These are phyloP conservation scores for Arthrobotrys iridis DNA, from an alignment of 2,329 filamentous ascomycete species.

Conservation along the genomic window DNA sequence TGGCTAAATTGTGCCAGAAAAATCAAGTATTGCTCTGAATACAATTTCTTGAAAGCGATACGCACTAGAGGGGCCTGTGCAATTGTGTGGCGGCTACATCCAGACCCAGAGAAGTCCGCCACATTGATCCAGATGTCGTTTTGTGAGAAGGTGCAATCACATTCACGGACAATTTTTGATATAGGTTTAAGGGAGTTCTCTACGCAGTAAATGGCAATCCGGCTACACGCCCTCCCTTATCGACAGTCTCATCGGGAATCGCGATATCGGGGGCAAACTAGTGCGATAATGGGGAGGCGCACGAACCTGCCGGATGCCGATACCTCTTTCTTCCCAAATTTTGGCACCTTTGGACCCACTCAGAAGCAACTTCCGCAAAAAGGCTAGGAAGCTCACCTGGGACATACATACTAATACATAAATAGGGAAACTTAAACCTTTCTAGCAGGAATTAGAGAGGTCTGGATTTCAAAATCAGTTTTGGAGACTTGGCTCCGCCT, in stretches of 20 bases:
- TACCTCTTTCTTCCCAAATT: neutral
- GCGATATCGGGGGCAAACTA: neutral
- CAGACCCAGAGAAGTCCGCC: no score
- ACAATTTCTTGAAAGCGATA: no score
- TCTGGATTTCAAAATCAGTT: constrained; percentile 2
- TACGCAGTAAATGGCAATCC: no score
- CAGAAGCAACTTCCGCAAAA: neutral
- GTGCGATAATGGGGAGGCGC: neutral
- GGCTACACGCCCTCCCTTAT: no score
- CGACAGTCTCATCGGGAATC: neutral
- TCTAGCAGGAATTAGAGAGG: constrained; percentile 4
- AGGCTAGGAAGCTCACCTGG: neutral
- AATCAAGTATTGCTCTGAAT: no score
- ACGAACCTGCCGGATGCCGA: neutral
- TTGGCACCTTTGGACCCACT: neutral
- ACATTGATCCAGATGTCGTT: no score
- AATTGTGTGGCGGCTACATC: no score
- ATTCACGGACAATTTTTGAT: no score
- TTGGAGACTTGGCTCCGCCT: constrained; percentile 2
- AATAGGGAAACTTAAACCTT: neutral
- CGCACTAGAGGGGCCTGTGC: no score
- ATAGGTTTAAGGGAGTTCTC: no score
- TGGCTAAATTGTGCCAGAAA: no score
- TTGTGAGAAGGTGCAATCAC: no score
- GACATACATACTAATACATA: neutral